These are phyloP conservation scores for Fonsecaea monophora DNA, from an alignment of 2,329 filamentous ascomycete species.

Conservation along the genomic window DNA sequence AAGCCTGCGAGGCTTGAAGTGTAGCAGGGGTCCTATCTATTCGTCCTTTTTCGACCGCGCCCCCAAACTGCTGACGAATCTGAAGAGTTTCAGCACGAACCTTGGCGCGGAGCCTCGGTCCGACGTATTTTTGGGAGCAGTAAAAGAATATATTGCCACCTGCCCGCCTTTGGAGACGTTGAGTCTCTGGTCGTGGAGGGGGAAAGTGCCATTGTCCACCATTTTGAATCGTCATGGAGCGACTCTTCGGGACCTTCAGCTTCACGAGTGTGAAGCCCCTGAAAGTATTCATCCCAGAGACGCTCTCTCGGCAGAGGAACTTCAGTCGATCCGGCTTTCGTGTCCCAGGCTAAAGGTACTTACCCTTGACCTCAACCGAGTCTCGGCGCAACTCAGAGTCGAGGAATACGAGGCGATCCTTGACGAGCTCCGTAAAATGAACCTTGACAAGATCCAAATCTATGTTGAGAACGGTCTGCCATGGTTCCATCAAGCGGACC, in stretches of 20 bases:
- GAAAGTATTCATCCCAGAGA: not conserved
- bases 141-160: conserved; percentile 27
- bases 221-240: conserved; percentile 33
- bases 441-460: conserved; percentile 33
- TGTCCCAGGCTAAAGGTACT: conserved; percentile 30
- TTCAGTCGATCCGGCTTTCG: conserved; percentile 22
- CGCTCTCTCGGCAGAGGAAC: conserved; percentile 22
- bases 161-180: conserved; percentile 29
- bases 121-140: conserved; percentile 13
- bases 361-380: conserved; percentile 32
- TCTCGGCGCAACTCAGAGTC: conserved; percentile 13
- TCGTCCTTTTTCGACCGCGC: conserved; percentile 30
- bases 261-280: conserved; percentile 34
- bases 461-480: conserved; percentile 31
- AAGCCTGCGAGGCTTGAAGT: conserved; percentile 30
- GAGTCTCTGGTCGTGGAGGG: conserved; percentile 38
- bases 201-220: conserved; percentile 22
- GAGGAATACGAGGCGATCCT: conserved; percentile 26
- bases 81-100: conserved; percentile 35
- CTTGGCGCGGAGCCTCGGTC: conserved; percentile 8
- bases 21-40: conserved; percentile 24
- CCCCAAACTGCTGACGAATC: conserved; percentile 21
- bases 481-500: not conserved
- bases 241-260: conserved; percentile 28
- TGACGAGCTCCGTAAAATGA: conserved; percentile 28